Evolutionary conservation across 1,284 basidiomycete species (phyloP), one percentile per base, ranked within the genome.

Genomic region (Leccinum griseonigrum): DNA sequence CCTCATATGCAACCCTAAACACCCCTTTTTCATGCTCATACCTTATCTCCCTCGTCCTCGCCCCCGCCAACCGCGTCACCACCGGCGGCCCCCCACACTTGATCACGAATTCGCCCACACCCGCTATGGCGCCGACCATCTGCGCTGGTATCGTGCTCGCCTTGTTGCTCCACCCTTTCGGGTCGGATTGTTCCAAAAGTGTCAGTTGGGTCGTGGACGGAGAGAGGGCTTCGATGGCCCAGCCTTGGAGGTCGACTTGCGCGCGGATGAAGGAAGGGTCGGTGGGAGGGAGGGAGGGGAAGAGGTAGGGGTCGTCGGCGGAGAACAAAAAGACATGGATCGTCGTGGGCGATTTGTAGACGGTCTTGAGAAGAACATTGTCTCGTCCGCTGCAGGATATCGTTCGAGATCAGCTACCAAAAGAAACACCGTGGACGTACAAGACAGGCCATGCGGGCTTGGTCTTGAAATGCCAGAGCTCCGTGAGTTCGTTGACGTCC

Each of bases 291-390:
- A 94, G 86, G 54, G 83, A 83, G 0, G 94, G 90, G 75, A 98
- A 97, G 14, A 97, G 82, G 58, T 90, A 87, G 59, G 85, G 85
- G 70, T 98, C 94, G 69, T 97, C 94, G 0, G 90, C 92, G 2
- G 97, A 98, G 76, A 98, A 98, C 1, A 92, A 90, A 74, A 99
- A 98, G 36, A 98, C 88, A 72, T 99, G 97, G 10, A 98, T 92
- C 0, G 95, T 94, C 0, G 89, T 91, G 0, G 95, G 95, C 0
- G 96, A 97, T 77, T 98, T 98, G 82, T 99, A 99, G 2, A 96
- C 92, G 0, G 97, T 99, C 74, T 94, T 94, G 7, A 99, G 85
- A 29, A 97, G 84, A 46, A 98, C 90, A 9, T 90, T 84, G 72
- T 99, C 97, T 60, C 97, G 86, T 22, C 95, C 92, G 68, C 93